These are phyloP conservation scores for Venturia pyrina DNA, from an alignment of 2,329 filamentous ascomycete genomes.

Conservation along the genomic window DNA sequence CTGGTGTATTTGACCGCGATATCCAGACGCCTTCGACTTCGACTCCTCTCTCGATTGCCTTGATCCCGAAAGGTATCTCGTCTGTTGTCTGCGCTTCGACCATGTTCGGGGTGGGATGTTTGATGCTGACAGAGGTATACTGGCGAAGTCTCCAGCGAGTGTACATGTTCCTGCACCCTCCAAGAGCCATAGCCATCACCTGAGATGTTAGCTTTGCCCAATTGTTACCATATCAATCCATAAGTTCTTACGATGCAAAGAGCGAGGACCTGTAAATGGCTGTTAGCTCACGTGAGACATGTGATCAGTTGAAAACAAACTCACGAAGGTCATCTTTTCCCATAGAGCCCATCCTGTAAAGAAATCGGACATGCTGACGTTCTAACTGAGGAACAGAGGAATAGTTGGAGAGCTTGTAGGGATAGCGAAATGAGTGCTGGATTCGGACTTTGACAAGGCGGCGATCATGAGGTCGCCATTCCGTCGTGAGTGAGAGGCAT, in stretches of 20 bases:
- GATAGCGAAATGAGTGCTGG: constrained; percentile 9
- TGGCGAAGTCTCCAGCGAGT: constrained; percentile 32
- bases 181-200: constrained; percentile 57
- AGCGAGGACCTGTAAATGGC: constrained; percentile 1
- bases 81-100: constrained; percentile 58
- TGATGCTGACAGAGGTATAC: constrained; percentile 29
- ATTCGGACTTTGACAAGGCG: not conserved
- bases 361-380: constrained; percentile 23
- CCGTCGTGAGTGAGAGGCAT: not conserved
- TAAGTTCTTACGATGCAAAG: constrained; percentile 6
- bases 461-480: not conserved
- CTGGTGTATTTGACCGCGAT: constrained; percentile 34
- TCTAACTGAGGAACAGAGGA: constrained; percentile 15
- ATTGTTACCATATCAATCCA: not conserved
- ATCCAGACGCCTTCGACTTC: constrained; percentile 71
- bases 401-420: constrained; percentile 10
- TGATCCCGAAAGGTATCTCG: constrained; percentile 75
- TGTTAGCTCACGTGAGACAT: constrained; percentile 19
- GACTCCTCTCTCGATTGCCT: constrained; percentile 73
- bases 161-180: constrained; percentile 53
- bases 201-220: constrained; percentile 18
- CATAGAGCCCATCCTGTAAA: constrained; percentile 60
- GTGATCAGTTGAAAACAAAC: not conserved
- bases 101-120: constrained; percentile 43
- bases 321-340: constrained; percentile 83